These are phyloP conservation scores for Amanita jacksonii DNA, from an alignment of 768 basidiomycete species.

Conservation along the genomic window DNA sequence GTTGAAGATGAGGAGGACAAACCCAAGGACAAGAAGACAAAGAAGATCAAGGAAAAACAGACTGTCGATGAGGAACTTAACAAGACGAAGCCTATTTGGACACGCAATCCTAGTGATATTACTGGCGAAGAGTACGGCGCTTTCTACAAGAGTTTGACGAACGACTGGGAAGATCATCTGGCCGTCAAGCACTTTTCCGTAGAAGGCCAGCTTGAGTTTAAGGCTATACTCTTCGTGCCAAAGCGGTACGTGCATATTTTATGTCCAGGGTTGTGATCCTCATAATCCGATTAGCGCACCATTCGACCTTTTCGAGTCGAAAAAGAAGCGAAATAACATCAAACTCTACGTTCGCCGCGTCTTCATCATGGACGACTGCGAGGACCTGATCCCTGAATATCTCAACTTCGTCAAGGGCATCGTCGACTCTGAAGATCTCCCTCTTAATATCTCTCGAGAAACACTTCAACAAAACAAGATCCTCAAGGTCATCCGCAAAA, in stretches of 20 bases:
- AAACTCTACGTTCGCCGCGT: slow-evolving; percentile 99
- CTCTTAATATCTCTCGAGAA: slow-evolving; percentile 99
- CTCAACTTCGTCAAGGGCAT: slow-evolving; percentile 99
- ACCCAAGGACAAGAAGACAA: slow-evolving; percentile 86
- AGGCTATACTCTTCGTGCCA: slow-evolving; percentile 96
- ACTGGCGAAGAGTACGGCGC: slow-evolving; percentile 85
- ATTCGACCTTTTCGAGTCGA: slow-evolving; percentile 99
- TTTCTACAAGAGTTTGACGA: slow-evolving; percentile 99
- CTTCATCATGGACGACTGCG: slow-evolving; percentile 99
- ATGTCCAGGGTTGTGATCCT: neutral
- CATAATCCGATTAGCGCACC: slow-evolving; percentile 55
- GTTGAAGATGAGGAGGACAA: slow-evolving; percentile 78
- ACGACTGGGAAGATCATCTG: slow-evolving; percentile 99
- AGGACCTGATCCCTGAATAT: slow-evolving; percentile 98
- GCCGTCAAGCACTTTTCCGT: slow-evolving; percentile 99
- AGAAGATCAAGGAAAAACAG: slow-evolving; percentile 87
- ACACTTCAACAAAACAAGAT: slow-evolving; percentile 99
- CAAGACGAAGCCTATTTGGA: slow-evolving; percentile 99
- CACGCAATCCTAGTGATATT: slow-evolving; percentile 94
- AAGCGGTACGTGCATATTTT: slow-evolving; percentile 58
- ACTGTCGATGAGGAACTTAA: slow-evolving; percentile 95
- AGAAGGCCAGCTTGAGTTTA: slow-evolving; percentile 99
- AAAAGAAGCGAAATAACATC: slow-evolving; percentile 99
- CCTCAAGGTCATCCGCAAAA: slow-evolving; percentile 98
- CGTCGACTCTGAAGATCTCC: slow-evolving; percentile 99